A percentile compares a stretch with the other conserved stretches of the same genome.
Evolutionary conservation across 192 early-diverging fungal genomes (phyloP).

Genomic region (Podila clonocystis): DNA sequence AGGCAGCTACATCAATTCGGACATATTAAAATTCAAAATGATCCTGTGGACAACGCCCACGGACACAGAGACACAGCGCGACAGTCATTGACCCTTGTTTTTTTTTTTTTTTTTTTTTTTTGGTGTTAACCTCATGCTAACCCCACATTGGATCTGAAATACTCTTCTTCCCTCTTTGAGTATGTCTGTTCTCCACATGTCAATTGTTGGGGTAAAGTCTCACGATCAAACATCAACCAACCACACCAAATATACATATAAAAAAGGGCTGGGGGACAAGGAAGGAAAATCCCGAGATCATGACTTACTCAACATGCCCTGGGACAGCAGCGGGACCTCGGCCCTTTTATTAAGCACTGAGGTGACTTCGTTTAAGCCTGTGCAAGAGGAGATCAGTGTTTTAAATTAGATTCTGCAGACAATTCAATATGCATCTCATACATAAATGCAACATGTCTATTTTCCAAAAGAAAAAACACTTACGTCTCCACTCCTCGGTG

Average conservation of each 20-base stretch:
- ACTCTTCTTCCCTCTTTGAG: not conserved
- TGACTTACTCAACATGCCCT: slow-evolving; percentile 50
- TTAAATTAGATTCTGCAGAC: too few relatives aligned
- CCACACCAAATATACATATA: too few relatives aligned
- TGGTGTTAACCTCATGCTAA: not conserved
- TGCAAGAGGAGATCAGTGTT: not conserved
- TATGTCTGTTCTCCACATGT: not conserved
- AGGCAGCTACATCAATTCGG: not conserved
- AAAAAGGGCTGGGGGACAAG: not conserved
- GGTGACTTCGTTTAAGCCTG: slow-evolving; percentile 45
- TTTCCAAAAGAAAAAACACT: slow-evolving; percentile 11
- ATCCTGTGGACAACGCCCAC: not conserved
- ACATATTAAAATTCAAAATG: not conserved
- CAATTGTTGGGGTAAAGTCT: not conserved
- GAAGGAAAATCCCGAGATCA: not conserved
- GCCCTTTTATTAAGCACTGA: slow-evolving; percentile 38
- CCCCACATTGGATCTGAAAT: not conserved
- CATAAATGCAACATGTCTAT: not conserved
- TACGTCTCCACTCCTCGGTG: slow-evolving; percentile 48
- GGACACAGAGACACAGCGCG: not conserved
- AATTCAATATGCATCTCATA: not conserved
- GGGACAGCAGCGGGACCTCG: slow-evolving; percentile 43
- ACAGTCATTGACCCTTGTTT: not conserved
- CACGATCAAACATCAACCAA: not conserved
- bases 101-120: too few relatives aligned